These are phyloP conservation scores for Symbiodinium natans DNA, from an alignment of 73 alveolate genomes.

Conservation along the genomic window DNA sequence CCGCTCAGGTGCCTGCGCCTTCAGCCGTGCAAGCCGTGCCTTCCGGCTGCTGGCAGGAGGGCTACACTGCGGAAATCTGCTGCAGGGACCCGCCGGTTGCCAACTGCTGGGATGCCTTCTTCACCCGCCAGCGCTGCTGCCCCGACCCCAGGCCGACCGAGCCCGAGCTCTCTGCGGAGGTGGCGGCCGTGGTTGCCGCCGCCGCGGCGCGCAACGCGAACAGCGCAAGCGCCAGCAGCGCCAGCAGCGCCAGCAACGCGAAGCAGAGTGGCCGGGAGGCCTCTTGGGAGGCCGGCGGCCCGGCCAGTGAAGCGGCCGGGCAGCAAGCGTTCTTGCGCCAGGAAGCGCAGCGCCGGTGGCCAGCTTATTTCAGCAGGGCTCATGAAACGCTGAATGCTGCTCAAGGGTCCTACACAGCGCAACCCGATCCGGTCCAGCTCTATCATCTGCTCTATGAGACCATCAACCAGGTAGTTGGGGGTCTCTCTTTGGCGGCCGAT, in stretches of 20 bases:
- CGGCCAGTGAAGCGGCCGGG: neutral
- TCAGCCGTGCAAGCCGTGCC: neutral
- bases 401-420: neutral
- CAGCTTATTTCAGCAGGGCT: neutral
- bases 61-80: neutral
- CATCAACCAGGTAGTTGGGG: neutral
- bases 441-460: constrained; percentile 5
- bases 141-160: neutral
- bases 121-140: constrained; percentile 12
- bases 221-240: neutral
- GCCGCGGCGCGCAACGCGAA: neutral
- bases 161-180: neutral
- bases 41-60: constrained; percentile 7
- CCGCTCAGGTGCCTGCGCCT: neutral
- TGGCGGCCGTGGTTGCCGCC: constrained; percentile 5
- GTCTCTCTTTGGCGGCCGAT: neutral
- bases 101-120: neutral
- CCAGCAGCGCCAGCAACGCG: neutral
- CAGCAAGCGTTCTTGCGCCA: neutral
- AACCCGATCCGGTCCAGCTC: neutral
- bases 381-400: constrained; percentile 2
- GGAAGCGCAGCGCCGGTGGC: constrained; percentile 7
- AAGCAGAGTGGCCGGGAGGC: neutral
- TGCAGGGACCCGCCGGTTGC: neutral
- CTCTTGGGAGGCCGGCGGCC: no score